A percentile compares a stretch with the other conserved stretches of the same genome.
Evolutionary conservation across 2,329 filamentous ascomycete genomes (phyloP).

Genomic region (Colletotrichum somersetense): DNA sequence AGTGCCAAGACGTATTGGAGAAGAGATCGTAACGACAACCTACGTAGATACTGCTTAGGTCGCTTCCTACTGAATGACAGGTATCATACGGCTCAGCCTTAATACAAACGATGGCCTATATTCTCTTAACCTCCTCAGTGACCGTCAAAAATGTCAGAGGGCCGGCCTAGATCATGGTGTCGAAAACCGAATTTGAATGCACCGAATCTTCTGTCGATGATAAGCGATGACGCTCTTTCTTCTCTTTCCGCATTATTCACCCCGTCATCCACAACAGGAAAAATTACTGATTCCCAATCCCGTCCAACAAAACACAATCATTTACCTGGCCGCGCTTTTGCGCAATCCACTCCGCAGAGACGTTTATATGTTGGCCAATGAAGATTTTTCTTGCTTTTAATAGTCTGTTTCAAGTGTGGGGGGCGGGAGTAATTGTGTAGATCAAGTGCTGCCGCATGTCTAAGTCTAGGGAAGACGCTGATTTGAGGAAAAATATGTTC

Average conservation of each 20-base stretch:
- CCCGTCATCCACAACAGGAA: neutral
- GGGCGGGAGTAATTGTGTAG: neutral
- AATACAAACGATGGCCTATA: too few species aligned
- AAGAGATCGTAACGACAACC: neutral
- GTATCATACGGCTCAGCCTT: neutral
- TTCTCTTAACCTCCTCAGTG: neutral
- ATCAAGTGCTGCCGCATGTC: slow-evolving; percentile 25
- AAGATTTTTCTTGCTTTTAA: fast-evolving
- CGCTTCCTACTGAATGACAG: neutral
- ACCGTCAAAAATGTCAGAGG: neutral
- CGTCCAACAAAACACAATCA: slow-evolving; percentile 14
- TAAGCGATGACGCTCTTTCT: neutral
- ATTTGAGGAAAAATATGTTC: slow-evolving; percentile 36
- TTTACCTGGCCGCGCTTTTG: neutral
- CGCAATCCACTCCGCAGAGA: slow-evolving; percentile 1
- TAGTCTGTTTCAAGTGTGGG: neutral
- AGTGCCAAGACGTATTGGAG: neutral
- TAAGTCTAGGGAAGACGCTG: slow-evolving; percentile 15
- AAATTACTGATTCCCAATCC: slow-evolving; percentile 10
- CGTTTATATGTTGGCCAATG: slow-evolving; percentile 9
- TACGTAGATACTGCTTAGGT: neutral
- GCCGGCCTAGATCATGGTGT: neutral
- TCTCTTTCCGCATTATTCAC: neutral
- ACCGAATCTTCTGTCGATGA: neutral
- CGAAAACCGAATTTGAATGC: too few species aligned